phyloP scores from a whole-genome alignment of 1,139 yeast species.

The Yamadazyma dendronema region DNA sequence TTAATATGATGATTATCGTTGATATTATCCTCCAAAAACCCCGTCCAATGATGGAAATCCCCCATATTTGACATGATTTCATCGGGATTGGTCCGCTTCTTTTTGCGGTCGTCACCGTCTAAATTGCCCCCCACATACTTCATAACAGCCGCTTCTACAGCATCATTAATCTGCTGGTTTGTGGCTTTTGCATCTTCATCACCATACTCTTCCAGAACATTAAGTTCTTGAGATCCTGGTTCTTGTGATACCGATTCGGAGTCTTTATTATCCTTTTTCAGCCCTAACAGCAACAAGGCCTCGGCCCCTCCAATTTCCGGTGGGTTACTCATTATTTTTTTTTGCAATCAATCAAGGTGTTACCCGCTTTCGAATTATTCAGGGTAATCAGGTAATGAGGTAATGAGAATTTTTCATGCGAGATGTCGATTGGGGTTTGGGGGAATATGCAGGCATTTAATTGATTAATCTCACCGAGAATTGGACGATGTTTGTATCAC shows the following conservation, averaged over 20 bases:
- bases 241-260: conserved; percentile 3
- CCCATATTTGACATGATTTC: conserved; percentile 36
- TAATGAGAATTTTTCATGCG: background rate
- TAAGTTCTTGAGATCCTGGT: conserved; percentile 8
- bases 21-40: conserved; percentile 47
- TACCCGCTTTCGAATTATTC: conserved; percentile 18
- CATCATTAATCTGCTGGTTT: conserved; percentile 46
- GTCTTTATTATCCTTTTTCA: conserved; percentile 13
- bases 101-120: conserved; percentile 22
- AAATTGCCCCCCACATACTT: conserved; percentile 64
- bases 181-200: conserved; percentile 28
- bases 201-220: conserved; percentile 4
- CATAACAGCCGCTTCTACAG: conserved; percentile 75
- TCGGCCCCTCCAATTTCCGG: conserved; percentile 48
- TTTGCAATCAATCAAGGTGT: conserved; percentile 16
- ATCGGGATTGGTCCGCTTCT: conserved; percentile 19
- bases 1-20: conserved; percentile 8
- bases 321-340: conserved; percentile 33
- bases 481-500: too few species aligned
- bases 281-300: conserved; percentile 43
- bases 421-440: too few species aligned
- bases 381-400: conserved; percentile 12
- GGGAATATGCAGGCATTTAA: too few species aligned
- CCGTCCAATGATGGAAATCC: conserved; percentile 55
- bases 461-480: too few species aligned